phyloP scores from a whole-genome alignment of 2,329 filamentous ascomycete species.

The Neonectria neomacrospora region DNA sequence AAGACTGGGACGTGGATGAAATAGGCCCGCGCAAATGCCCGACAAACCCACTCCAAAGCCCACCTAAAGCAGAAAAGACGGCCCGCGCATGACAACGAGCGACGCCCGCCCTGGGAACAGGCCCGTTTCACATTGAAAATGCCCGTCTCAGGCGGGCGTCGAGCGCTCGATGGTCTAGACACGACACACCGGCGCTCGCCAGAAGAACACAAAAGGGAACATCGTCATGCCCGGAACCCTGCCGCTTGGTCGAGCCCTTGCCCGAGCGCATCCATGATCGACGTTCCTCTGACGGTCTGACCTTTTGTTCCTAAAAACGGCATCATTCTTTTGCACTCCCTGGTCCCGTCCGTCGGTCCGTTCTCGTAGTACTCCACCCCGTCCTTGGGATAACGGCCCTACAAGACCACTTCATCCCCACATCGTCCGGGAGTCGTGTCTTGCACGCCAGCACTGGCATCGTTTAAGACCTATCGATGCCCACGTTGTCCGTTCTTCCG shows the following conservation, averaged over 20 bases:
- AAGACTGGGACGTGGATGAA: background rate
- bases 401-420: constrained; percentile 41
- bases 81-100: constrained; percentile 32
- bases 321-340: constrained; percentile 18
- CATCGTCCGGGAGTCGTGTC: constrained; percentile 38
- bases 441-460: constrained; percentile 33
- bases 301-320: constrained; percentile 36
- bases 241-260: constrained; percentile 5
- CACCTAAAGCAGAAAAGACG: constrained; percentile 13
- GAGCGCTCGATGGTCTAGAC: constrained; percentile 28
- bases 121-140: constrained; percentile 42
- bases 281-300: constrained; percentile 27
- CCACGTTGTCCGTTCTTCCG: constrained; percentile 34
- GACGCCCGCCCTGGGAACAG: constrained; percentile 27
- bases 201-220: constrained; percentile 13
- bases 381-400: constrained; percentile 37
- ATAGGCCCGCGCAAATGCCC: constrained; percentile 25
- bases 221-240: constrained; percentile 27
- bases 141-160: constrained; percentile 40
- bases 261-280: constrained; percentile 22
- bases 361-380: constrained; percentile 4
- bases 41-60: constrained; percentile 14
- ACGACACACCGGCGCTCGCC: constrained; percentile 34
- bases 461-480: constrained; percentile 40
- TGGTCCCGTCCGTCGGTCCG: constrained; percentile 5